A percentile compares a stretch with the other conserved stretches of the same genome.
Evolutionary conservation across 768 basidiomycete species (phyloP).

Genomic region (Pulveroboletus ravenelii): DNA sequence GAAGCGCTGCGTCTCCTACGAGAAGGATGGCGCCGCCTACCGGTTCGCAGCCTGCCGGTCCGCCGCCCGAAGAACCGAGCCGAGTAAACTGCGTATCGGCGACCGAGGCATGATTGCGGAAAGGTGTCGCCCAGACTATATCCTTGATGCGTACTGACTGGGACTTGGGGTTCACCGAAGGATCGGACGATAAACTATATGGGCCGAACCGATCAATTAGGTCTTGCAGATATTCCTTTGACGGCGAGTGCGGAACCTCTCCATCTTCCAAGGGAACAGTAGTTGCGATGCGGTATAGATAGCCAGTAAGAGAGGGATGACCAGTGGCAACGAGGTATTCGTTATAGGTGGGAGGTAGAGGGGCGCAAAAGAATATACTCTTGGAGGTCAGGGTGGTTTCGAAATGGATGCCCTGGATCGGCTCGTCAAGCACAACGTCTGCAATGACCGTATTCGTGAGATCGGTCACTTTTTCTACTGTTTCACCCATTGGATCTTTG

Average conservation of each 20-base stretch:
- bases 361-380: too few species aligned
- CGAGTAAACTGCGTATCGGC: slow-evolving; percentile 35
- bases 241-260: slow-evolving; percentile 34
- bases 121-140: slow-evolving; percentile 42
- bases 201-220: too few species aligned
- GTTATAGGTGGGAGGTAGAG: too few species aligned
- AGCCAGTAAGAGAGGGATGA: too few species aligned
- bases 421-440: slow-evolving; percentile 29
- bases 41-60: too few species aligned
- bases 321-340: too few species aligned
- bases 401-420: slow-evolving; percentile 11
- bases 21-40: too few species aligned
- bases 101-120: slow-evolving; percentile 41
- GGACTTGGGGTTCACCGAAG: slow-evolving; percentile 26
- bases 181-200: slow-evolving; percentile 18
- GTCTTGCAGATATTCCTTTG: slow-evolving; percentile 6
- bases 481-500: slow-evolving; percentile 36
- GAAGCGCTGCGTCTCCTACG: too few species aligned
- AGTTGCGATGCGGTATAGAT: slow-evolving; percentile 20
- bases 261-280: slow-evolving; percentile 35
- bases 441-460: slow-evolving; percentile 43
- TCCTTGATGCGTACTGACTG: slow-evolving; percentile 14
- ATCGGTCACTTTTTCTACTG: slow-evolving; percentile 17
- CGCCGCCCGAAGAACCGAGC: too few species aligned
- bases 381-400: too few species aligned